Base-by-base conservation (phyloP, 2,329 filamentous ascomycete genomes). In the Chaetomiaceae sp. region DNA sequence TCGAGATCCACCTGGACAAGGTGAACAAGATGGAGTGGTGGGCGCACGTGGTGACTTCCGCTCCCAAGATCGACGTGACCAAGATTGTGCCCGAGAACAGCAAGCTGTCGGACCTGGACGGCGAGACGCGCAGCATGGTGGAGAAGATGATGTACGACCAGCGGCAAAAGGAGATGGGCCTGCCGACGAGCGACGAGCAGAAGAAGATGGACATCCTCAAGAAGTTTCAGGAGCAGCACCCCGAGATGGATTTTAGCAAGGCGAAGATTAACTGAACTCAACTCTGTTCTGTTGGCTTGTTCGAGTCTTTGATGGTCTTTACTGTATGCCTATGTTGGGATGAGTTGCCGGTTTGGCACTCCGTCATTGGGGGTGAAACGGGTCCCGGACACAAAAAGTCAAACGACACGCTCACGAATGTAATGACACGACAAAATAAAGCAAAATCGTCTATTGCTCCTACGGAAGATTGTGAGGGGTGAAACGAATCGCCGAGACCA, bases 81-180 rank as follows among this genome's bases (percentile, higher is more conserved):
- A 96, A 96, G 77, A 97, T 99, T 72, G 83, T 85, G 68, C 94
- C 94, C 20, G 94, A 97, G 74, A 91, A 87, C 69, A 91, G 87
- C 68, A 95, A 91, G 71, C 78, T 99, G 66, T 85, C 88, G 53
- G 94, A 99, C 70, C 77, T 99, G 62, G 92, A 97, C 68, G 94
- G 94, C 57, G 88, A 95, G 78, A 99, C 94, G 50, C 82, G 94
- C 60, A 82, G 85, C 55, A 97, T 99, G 92, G 94, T 99, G 40
- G 94, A 99, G 83, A 99, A 99, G 83, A 99, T 99, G 94, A 99
- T 99, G 94, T 99, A 82, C 66, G 94, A 99, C 75, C 94, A 99
- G 79, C 80, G 88, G 62, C 91, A 97, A 76, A 99, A 99, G 83
- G 91, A 97, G 76, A 77, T 81, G 71, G 94, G 94, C 4, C 80